Conservation (phyloP, 805 yeast species). For the Candida silvicultrix region DNA sequence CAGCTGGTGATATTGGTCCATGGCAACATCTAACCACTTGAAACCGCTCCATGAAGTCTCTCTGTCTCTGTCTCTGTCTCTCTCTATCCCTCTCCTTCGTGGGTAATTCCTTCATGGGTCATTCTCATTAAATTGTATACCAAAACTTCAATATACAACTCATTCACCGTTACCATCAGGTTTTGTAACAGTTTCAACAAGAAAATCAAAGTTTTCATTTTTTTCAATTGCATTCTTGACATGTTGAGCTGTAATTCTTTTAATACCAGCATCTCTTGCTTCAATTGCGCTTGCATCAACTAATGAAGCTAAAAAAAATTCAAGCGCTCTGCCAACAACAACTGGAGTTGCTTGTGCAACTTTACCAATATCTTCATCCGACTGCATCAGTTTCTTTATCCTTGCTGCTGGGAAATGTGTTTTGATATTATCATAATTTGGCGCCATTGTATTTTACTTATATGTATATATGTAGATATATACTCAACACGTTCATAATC, state of each 20-base stretch:
- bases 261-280: constrained; percentile 68
- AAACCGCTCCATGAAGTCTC: too few species aligned
- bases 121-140: too few species aligned
- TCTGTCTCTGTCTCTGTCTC: too few species aligned
- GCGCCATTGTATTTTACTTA: not conserved
- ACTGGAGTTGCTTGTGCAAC: constrained; percentile 98
- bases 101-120: too few species aligned
- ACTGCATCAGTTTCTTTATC: constrained; percentile 93
- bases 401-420: constrained; percentile 91
- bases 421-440: constrained; percentile 41
- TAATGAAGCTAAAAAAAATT: constrained; percentile 82
- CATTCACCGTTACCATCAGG: constrained; percentile 1
- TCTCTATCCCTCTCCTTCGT: too few species aligned
- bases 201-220: constrained; percentile 90
- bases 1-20: too few species aligned
- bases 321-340: constrained; percentile 94
- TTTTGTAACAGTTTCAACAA: constrained; percentile 51
- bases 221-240: constrained; percentile 76
- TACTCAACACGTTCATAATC: too few species aligned
- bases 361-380: constrained; percentile 97
- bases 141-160: not conserved
- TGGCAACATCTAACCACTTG: too few species aligned
- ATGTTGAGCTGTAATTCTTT: constrained; percentile 77
- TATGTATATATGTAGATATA: too few species aligned
- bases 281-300: constrained; percentile 79